phyloP scores from a whole-genome alignment of 805 yeast species.

The Saturnispora halmiae region DNA sequence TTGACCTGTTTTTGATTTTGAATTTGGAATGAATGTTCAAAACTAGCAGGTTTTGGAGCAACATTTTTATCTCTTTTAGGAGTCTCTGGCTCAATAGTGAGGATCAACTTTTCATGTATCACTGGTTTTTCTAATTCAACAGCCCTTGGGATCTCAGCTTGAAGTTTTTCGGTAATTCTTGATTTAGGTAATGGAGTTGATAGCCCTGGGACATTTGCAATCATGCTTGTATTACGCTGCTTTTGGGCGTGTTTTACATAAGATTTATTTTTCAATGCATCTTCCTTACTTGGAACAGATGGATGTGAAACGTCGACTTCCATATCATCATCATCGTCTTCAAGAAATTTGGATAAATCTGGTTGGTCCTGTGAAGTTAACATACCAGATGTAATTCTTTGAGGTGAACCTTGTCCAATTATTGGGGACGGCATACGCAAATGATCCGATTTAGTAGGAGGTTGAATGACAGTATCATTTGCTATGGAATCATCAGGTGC shows the following conservation, averaged over 20 bases:
- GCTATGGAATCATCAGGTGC: slow-evolving; percentile 10
- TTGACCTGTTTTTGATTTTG: no score
- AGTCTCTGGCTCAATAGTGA: slow-evolving; percentile 4
- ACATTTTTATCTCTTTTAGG: background rate
- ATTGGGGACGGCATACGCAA: slow-evolving; percentile 25
- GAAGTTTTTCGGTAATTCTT: background rate
- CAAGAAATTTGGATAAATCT: slow-evolving; percentile 26
- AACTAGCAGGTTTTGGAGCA: background rate
- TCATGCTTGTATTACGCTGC: slow-evolving; percentile 5
- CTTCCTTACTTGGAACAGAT: slow-evolving; percentile 27
- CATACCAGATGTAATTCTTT: slow-evolving; percentile 33
- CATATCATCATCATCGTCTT: slow-evolving; percentile 13
- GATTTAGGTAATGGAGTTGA: slow-evolving; percentile 6
- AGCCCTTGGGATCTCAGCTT: background rate
- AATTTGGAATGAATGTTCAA: no score
- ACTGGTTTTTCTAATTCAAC: background rate
- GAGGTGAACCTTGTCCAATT: slow-evolving; percentile 28
- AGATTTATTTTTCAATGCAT: slow-evolving; percentile 17
- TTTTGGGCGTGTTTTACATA: slow-evolving; percentile 26
- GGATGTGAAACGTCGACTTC: slow-evolving; percentile 18
- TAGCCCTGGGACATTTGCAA: slow-evolving; percentile 7
- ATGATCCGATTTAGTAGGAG: slow-evolving; percentile 21
- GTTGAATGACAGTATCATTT: slow-evolving; percentile 15
- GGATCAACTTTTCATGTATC: background rate
- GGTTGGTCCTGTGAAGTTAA: slow-evolving; percentile 24